Conservation (phyloP, 106 monocot species). For the Acorus gramineus region DNA sequence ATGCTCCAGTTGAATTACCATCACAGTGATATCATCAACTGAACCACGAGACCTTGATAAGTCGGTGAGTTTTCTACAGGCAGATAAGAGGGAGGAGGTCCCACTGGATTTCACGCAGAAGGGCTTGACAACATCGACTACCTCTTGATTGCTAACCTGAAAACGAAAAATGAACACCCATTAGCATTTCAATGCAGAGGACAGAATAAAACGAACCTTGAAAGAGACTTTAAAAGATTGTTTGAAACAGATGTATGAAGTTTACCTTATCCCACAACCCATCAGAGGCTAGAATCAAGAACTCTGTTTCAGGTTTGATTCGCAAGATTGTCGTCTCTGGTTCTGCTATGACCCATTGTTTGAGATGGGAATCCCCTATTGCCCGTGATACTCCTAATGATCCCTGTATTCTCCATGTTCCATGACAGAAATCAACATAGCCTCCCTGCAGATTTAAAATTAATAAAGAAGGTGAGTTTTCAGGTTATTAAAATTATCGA, state of each 20-base stretch:
- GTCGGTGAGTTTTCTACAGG: conserved; percentile 53
- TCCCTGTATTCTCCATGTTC: conserved; percentile 75
- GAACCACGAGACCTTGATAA: conserved; percentile 43
- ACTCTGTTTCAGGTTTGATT: conserved; percentile 59
- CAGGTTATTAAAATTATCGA: too few relatives aligned
- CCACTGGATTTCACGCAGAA: conserved; percentile 17
- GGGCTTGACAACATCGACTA: conserved; percentile 45
- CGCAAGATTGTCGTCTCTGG: conserved; percentile 56
- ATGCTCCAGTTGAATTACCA: conserved; percentile 51
- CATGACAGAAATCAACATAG: conserved; percentile 51
- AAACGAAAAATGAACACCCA: neutral
- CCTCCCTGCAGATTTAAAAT: conserved; percentile 29
- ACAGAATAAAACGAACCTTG: too few relatives aligned
- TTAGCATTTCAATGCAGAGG: too few relatives aligned
- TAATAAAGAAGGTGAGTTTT: too few relatives aligned
- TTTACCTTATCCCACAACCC: conserved; percentile 64
- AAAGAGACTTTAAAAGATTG: too few relatives aligned
- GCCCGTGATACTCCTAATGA: conserved; percentile 81
- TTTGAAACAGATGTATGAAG: neutral
- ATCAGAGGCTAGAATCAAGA: conserved; percentile 89
- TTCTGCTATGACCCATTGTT: conserved; percentile 73
- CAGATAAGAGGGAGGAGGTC: conserved; percentile 26
- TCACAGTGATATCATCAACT: conserved; percentile 53
- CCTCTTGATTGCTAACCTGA: conserved; percentile 70
- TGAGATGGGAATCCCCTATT: conserved; percentile 77